Conservation (phyloP, 495 filamentous ascomycete species). For the Podospora didyma region DNA sequence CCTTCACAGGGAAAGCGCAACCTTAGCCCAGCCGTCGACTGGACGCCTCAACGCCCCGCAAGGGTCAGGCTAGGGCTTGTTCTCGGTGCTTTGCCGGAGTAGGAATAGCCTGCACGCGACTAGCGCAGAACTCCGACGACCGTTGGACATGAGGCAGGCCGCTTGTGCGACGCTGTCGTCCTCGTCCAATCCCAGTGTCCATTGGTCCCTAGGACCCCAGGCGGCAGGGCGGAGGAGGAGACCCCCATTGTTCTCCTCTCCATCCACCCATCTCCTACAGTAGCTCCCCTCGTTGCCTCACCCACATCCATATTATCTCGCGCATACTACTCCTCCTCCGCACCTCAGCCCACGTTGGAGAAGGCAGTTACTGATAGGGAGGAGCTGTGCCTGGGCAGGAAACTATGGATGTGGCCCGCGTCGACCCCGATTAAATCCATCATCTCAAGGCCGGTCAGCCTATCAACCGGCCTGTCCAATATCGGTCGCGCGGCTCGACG, state of each 20-base stretch:
- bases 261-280: no score
- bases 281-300: no score
- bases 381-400: no score
- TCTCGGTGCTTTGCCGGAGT: conserved; percentile 22
- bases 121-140: conserved; percentile 4
- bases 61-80: conserved; percentile 11
- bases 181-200: background rate
- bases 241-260: no score
- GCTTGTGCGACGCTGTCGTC: conserved; percentile 12
- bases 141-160: conserved; percentile 18
- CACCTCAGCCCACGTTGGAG: no score
- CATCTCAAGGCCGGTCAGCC: background rate
- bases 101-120: conserved; percentile 12
- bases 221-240: background rate
- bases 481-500: background rate
- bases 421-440: background rate
- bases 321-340: no score
- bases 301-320: no score
- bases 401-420: background rate
- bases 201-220: background rate
- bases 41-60: conserved; percentile 20
- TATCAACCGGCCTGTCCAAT: background rate
- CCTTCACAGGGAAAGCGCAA: conserved; percentile 5
- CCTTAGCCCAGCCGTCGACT: conserved; percentile 4
- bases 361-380: no score